Evolutionary conservation across 148 eudicot genomes (phyloP).

Genomic region (Persicaria tinctoria): DNA sequence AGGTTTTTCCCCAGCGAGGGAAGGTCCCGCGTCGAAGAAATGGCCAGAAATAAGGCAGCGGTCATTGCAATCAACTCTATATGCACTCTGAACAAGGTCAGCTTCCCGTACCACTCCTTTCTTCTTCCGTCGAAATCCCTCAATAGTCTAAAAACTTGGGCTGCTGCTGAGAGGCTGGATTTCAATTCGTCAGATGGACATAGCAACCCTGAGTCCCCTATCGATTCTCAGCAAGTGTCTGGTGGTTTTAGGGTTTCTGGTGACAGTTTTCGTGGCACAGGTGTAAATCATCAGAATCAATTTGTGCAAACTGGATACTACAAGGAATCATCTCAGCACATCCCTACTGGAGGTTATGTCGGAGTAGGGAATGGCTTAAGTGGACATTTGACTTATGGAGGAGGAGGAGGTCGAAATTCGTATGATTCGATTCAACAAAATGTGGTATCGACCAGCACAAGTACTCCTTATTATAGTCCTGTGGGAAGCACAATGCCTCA

Average conservation of each 20-base stretch:
- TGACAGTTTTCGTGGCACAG: neutral
- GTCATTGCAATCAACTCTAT: conserved; percentile 24
- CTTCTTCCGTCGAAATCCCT: conserved; percentile 7
- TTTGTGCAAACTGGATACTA: neutral
- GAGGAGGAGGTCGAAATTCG: neutral
- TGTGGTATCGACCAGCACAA: neutral
- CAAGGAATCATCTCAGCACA: neutral
- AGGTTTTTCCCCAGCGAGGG: neutral
- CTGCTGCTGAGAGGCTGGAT: conserved; percentile 33
- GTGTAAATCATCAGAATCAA: conserved; percentile 1
- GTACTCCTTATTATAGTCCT: neutral
- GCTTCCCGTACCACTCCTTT: conserved; percentile 14
- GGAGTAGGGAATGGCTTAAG: neutral
- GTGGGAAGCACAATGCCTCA: conserved; percentile 9
- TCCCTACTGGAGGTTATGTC: neutral
- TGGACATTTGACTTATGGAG: neutral
- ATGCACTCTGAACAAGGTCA: conserved; percentile 25
- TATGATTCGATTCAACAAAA: conserved; percentile 1
- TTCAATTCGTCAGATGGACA: conserved; percentile 17
- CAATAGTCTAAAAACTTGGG: conserved; percentile 23
- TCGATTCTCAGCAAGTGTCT: conserved; percentile 13
- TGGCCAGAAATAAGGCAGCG: conserved; percentile 36
- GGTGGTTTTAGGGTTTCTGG: conserved; percentile 15
- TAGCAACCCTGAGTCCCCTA: conserved; percentile 9
- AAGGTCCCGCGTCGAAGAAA: neutral